Base-by-base conservation (phyloP, 805 yeast genomes). In the Candida argentea region DNA sequence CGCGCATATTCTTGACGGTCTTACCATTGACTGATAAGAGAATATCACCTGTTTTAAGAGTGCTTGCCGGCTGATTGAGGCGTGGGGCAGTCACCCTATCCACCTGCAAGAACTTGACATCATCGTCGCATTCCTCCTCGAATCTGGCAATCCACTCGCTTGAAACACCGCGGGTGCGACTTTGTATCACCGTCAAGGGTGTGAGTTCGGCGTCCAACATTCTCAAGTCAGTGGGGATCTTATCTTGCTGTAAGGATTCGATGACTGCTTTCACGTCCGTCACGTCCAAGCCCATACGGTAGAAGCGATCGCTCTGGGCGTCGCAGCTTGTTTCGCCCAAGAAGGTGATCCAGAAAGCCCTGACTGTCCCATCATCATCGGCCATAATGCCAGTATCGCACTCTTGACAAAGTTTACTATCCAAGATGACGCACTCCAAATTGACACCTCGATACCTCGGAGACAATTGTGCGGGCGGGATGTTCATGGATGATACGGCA, bases 371-470 rank as follows among this genome's bases (percentile, higher is more conserved):
- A 43, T 79, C 81, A 23, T 65, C 52, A 47, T 82, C 86, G 4
- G 81, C 77, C 24, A 87, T 52, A 3, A 85, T 68, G 40, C 95
- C 96, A 3, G 91, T 70, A 16, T 70, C 71, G 53, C 94, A 83
- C 36, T 80, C 84, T 24, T 71, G 71, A 26, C 83, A 71, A 27
- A 78, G 52, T 31, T 71, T 73, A 22, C 83, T 76, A 44, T 87
- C 94, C 24, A 84, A 67, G 8, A 81, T 61, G 14, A 84, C 61
- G 16, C 85, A 76, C 44, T 84, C 94, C 25, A 85, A 54, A 45
- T 85, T 85, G 3, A 87, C 77, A 4, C 86, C 94, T 46, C 94
- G 70, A 52, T 82, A 86, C 34, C 91, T 70, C 15, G 95, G 95
- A 7, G 79, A 60, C 20, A 66, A 59, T 1, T 74, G 60, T 37